A percentile compares a stretch with the other conserved stretches of the same genome.
These are phyloP conservation scores for Fraxinus albicans DNA, from an alignment of 305 asterid genomes.

Conservation along the genomic window DNA sequence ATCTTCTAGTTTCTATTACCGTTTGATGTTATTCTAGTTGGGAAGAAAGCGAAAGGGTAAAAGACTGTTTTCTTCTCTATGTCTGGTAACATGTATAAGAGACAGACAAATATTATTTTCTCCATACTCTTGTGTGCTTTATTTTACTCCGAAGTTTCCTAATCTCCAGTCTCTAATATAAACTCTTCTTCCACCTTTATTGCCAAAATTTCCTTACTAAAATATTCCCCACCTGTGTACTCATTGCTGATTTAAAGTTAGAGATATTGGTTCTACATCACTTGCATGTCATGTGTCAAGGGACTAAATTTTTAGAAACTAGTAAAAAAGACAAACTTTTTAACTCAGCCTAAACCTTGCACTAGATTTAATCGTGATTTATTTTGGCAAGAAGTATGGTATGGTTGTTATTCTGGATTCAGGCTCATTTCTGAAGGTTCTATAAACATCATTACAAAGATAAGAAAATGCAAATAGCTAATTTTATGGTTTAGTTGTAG, in stretches of 20 bases:
- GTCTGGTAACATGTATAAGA: not conserved
- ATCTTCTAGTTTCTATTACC: conserved; percentile 9
- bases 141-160: not conserved
- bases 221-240: not conserved
- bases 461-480: not conserved
- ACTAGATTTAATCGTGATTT: not conserved
- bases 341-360: not conserved
- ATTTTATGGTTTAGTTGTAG: not conserved
- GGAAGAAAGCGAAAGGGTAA: not conserved
- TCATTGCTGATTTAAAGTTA: not conserved
- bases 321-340: not conserved
- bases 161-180: not conserved
- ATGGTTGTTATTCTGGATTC: not conserved
- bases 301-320: not conserved
- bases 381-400: not conserved
- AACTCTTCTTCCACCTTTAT: not conserved
- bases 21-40: not conserved
- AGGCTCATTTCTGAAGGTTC: not conserved
- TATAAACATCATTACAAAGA: not conserved
- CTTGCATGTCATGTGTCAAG: not conserved
- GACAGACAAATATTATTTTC: conserved; percentile 5
- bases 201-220: not conserved
- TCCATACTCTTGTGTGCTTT: conserved; percentile 8
- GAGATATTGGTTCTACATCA: not conserved
- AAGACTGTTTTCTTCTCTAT: conserved; percentile 5